Evolutionary conservation across 805 yeast genomes (phyloP).

Genomic region (Wickerhamiella kurtzmanii): DNA sequence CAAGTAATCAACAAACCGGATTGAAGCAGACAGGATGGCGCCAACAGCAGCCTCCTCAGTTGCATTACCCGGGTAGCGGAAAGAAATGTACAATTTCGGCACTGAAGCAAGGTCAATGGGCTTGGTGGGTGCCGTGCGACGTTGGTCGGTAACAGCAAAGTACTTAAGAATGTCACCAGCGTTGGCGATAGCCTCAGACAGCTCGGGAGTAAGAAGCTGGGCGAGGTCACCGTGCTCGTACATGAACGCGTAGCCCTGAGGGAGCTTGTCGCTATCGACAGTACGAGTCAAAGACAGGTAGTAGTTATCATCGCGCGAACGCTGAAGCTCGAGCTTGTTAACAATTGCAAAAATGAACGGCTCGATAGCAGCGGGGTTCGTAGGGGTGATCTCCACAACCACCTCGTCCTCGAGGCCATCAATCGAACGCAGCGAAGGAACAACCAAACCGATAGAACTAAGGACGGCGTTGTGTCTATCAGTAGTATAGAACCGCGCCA

Average conservation of each 20-base stretch:
- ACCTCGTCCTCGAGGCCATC: constrained; percentile 42
- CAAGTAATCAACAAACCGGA: constrained; percentile 46
- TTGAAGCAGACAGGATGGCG: constrained; percentile 39
- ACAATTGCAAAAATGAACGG: constrained; percentile 74
- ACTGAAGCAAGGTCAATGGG: constrained; percentile 23
- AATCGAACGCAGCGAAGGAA: constrained; percentile 42
- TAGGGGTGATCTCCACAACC: constrained; percentile 45
- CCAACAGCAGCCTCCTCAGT: constrained; percentile 38
- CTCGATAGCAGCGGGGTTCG: constrained; percentile 35
- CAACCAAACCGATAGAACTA: constrained; percentile 46
- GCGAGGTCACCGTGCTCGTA: constrained; percentile 75
- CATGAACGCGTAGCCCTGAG: constrained; percentile 73
- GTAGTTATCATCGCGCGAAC: constrained; percentile 61
- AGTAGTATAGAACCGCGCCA: constrained; percentile 47
- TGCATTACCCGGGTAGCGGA: constrained; percentile 37
- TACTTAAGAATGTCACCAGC: constrained; percentile 41
- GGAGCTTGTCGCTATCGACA: constrained; percentile 56
- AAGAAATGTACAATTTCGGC: constrained; percentile 38
- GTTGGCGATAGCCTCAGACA: constrained; percentile 29
- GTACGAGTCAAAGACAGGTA: constrained; percentile 77
- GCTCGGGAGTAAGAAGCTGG: constrained; percentile 38
- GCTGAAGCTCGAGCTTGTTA: constrained; percentile 70
- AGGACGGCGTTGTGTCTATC: constrained; percentile 72
- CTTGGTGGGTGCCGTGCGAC: constrained; percentile 52
- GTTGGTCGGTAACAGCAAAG: constrained; percentile 75